phyloP scores from a whole-genome alignment of 352 stramenopile species.

The Phytophthora constricta region DNA sequence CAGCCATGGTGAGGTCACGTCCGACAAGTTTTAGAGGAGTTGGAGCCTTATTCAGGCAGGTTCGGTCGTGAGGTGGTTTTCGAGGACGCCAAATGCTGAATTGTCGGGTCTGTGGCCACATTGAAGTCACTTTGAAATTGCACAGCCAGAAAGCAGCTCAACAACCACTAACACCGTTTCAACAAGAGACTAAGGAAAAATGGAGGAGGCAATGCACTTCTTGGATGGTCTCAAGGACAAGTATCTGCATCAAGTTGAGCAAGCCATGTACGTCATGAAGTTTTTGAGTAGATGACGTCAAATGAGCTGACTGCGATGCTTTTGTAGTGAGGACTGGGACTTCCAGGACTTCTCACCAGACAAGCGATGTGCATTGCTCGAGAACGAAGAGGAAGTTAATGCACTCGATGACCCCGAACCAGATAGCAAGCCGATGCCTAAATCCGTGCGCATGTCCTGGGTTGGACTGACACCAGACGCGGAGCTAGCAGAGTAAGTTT shows the following conservation, averaged over 20 bases:
- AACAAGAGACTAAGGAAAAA: constrained; percentile 4
- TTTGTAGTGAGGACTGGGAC: constrained; percentile 68
- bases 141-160: constrained; percentile 15
- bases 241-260: constrained; percentile 63
- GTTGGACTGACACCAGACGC: constrained; percentile 53
- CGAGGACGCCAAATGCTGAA: not conserved
- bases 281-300: no score
- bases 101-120: not conserved
- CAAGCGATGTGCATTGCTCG: constrained; percentile 63
- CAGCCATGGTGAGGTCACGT: not conserved
- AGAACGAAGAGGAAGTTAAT: constrained; percentile 54
- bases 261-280: constrained; percentile 64
- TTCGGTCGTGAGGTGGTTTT: not conserved
- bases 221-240: constrained; percentile 68
- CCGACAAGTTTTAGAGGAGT: constrained; percentile 25
- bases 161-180: not conserved
- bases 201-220: constrained; percentile 52
- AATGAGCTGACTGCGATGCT: not conserved
- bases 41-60: not conserved
- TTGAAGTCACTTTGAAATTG: constrained; percentile 24
- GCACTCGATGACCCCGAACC: constrained; percentile 40
- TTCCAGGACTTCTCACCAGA: constrained; percentile 75
- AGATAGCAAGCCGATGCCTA: constrained; percentile 46
- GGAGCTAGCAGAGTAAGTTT: constrained; percentile 55
- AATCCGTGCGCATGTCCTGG: constrained; percentile 42